phyloP scores from a whole-genome alignment of 1,139 yeast genomes.

The Arxiozyma bovina region DNA sequence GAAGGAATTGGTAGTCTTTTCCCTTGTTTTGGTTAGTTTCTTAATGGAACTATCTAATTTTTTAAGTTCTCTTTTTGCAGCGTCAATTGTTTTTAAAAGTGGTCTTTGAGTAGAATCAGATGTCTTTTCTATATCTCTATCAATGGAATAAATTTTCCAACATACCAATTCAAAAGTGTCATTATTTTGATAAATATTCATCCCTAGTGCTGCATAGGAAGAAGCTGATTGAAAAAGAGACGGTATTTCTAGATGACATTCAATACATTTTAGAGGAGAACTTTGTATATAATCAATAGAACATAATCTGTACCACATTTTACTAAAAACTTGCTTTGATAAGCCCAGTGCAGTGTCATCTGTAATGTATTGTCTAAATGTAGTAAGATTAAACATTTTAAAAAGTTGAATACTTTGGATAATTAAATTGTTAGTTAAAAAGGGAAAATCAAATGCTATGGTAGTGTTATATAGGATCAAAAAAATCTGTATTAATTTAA shows the following conservation, averaged over 20 bases:
- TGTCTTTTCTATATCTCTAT: slow-evolving; percentile 27
- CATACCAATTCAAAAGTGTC: slow-evolving; percentile 23
- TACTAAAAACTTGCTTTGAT: slow-evolving; percentile 20
- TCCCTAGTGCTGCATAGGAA: slow-evolving; percentile 18
- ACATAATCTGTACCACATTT: slow-evolving; percentile 26
- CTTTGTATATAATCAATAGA: slow-evolving; percentile 22
- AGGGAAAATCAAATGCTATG: slow-evolving; percentile 11
- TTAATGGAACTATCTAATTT: slow-evolving; percentile 11
- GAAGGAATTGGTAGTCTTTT: slow-evolving; percentile 13
- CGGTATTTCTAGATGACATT: slow-evolving; percentile 21
- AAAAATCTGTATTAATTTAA: slow-evolving; percentile 22
- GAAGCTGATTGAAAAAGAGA: slow-evolving; percentile 27
- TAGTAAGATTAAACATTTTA: slow-evolving; percentile 19
- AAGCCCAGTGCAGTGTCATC: slow-evolving; percentile 20
- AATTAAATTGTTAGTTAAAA: slow-evolving; percentile 16
- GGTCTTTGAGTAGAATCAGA: slow-evolving; percentile 18
- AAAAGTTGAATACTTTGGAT: slow-evolving; percentile 20
- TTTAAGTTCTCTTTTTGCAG: slow-evolving; percentile 21
- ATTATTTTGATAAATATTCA: slow-evolving; percentile 25
- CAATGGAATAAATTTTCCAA: slow-evolving; percentile 28
- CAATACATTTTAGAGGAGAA: slow-evolving; percentile 17
- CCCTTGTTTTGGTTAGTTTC: slow-evolving; percentile 9
- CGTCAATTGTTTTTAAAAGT: slow-evolving; percentile 26
- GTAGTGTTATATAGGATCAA: slow-evolving; percentile 23
- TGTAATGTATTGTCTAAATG: slow-evolving; percentile 14